These are phyloP conservation scores for Cladosporium oxysporum DNA, from an alignment of 2,329 filamentous ascomycete genomes.

Conservation along the genomic window DNA sequence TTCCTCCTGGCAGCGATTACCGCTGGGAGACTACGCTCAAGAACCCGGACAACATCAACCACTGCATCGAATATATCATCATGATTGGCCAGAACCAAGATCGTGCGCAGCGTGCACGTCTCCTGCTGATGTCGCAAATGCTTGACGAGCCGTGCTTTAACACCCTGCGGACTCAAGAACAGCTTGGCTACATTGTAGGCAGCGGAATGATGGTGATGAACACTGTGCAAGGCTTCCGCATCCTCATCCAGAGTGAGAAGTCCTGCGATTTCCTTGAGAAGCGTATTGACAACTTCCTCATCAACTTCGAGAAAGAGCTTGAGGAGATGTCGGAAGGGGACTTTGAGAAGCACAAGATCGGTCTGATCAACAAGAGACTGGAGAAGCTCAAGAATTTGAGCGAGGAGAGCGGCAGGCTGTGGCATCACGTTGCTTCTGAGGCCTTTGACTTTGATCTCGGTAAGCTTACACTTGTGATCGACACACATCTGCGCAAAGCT, in stretches of 20 bases:
- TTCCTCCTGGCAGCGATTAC: conserved; percentile 79
- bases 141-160: conserved; percentile 93
- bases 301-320: conserved; percentile 64
- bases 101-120: conserved; percentile 69
- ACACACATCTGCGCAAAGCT: no score
- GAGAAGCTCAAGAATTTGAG: conserved; percentile 92
- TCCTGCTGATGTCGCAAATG: conserved; percentile 83
- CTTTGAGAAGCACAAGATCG: conserved; percentile 89
- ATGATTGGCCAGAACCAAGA: conserved; percentile 55
- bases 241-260: conserved; percentile 92
- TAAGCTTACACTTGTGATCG: no score
- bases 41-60: conserved; percentile 79
- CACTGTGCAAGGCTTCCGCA: conserved; percentile 74
- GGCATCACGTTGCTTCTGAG: conserved; percentile 81
- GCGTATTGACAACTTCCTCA: conserved; percentile 83
- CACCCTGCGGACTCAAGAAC: conserved; percentile 92
- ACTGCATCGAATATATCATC: conserved; percentile 54
- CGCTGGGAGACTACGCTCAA: conserved; percentile 78
- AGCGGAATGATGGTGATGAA: conserved; percentile 74
- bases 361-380: conserved; percentile 79
- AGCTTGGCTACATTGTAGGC: conserved; percentile 95
- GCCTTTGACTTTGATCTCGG: conserved; percentile 88
- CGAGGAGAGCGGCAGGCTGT: conserved; percentile 80
- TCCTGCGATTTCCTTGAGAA: conserved; percentile 80
- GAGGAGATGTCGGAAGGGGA: conserved; percentile 76